Percentiles rank a stretch among this genome's conserved stretches.
Evolutionary conservation across 2,329 filamentous ascomycete genomes (phyloP).

Genomic region (Gyromitra esculenta): DNA sequence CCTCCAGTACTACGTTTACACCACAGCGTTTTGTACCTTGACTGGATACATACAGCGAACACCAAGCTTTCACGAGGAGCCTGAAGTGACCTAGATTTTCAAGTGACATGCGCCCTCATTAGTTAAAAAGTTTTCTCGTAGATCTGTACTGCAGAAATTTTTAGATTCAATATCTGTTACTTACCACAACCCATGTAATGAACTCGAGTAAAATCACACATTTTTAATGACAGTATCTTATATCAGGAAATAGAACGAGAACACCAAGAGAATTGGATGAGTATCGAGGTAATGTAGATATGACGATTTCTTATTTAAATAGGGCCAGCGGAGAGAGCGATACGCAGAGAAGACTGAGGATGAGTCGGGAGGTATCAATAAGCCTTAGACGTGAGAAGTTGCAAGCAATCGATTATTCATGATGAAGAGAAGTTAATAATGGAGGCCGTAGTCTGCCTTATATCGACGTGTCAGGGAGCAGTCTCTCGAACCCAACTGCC

Average conservation of each 20-base stretch:
- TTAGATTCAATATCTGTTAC: slow-evolving; percentile 24
- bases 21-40: slow-evolving; percentile 45
- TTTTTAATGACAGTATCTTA: not conserved
- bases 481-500: slow-evolving; percentile 42
- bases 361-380: slow-evolving; percentile 2
- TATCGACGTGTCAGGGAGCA: slow-evolving; percentile 42
- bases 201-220: slow-evolving; percentile 44
- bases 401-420: slow-evolving; percentile 14
- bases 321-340: not conserved
- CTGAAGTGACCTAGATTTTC: slow-evolving; percentile 33
- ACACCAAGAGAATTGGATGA: not conserved
- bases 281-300: slow-evolving; percentile 10
- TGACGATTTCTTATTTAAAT: slow-evolving; percentile 13
- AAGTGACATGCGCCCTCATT: slow-evolving; percentile 20
- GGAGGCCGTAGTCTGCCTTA: slow-evolving; percentile 42
- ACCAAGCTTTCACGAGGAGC: slow-evolving; percentile 47
- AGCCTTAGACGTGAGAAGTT: slow-evolving; percentile 6
- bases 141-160: slow-evolving; percentile 9
- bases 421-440: slow-evolving; percentile 31
- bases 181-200: slow-evolving; percentile 33
- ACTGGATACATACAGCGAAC: slow-evolving; percentile 42
- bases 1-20: slow-evolving; percentile 31
- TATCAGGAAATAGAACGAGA: slow-evolving; percentile 1
- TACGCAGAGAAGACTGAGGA: not conserved
- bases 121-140: not conserved